Evolutionary conservation across 305 asterid species (phyloP), one percentile per base, ranked within the genome.

Genomic region (Fraxinus dipetala): DNA sequence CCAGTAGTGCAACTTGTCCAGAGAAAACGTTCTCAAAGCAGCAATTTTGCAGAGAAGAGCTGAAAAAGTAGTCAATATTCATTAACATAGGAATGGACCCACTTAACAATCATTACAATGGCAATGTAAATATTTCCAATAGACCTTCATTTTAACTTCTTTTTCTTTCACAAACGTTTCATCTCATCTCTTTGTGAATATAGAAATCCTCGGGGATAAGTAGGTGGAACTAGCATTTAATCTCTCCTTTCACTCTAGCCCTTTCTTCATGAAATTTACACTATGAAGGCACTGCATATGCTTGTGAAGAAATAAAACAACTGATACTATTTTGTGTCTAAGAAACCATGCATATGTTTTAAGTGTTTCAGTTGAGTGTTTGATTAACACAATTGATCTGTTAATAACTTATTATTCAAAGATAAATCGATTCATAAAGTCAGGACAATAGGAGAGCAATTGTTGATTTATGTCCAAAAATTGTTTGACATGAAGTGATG

Each of bases 1-100:
- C 97, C 97, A 91, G 86, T 91, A 93, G 85, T 93, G 96, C 82
- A 93, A 81, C 88, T 93, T 93, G 83, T 93, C 95, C 75, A 81
- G 75, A 78, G 97, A 87, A 85, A 93, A 93, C 8, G 96, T 89
- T 85, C 97, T 93, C 91, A 93, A 79, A 7, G 97, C 97, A 9
- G 93, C 88, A 77, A 93, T 93, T 86, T 93, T 93, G 34, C 85
- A 78, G 75, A 93, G 93, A 10, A 93, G 86, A 73, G 97, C 97
- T 93, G 79, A 63, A 70, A 80, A 72, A 80, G 20, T 70, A 13
- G 22, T 70, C 43, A 31, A 70, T 16, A 31, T 70, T 70, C 75
- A 70, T 43, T 70, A 70, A 14, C 75, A 14, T 11, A 14, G 20
- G 36, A 69, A 69, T 11, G 75, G 75, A 30, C 13, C 34, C 14